Base-by-base conservation (phyloP, 164 flowering plant genomes). In the Liquidambar formosana region DNA sequence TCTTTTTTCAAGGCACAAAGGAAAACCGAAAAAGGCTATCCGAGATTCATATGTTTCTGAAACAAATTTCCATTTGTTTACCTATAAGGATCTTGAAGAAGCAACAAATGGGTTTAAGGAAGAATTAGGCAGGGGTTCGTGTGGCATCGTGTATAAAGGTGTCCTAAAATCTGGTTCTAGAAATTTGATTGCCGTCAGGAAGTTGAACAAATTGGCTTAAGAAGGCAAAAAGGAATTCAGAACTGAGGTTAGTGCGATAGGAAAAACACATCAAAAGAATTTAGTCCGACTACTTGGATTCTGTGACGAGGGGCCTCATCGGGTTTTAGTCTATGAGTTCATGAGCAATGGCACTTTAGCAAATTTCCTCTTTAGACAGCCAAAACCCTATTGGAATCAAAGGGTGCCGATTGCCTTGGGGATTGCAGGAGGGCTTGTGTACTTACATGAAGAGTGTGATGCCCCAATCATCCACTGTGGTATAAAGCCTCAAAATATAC, bases 371-470 rank as follows among this genome's bases (percentile, higher is more conserved):
- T 73, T 73, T 23, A 63, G 67, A 14, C 16, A 54, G 2, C 21
- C 27, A 5, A 65, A 41, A 46, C 76, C 71, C 3, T 46, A 38
- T 11, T 73, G 76, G 76, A 61, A 47, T 44, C 60, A 67, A 3
- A 23, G 76, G 14, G 5, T 21, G 10, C 57, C 61, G 16, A 73
- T 73, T 4, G 76, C 46, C 9, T 33, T 8, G 15, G 67, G 67
- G 28, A 67, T 73, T 33, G 76, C 76, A 4, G 16, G 71, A 53
- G 76, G 76, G 15, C 63, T 73, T 12, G 25, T 63, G 26, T 73
- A 73, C 57, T 47, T 73, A 14, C 76, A 73, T 22, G 76, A 73
- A 61, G 75, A 72, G 44, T 72, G 75, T 59, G 49, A 41, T 43
- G 28, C 75, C 0, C 75, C 58, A 51, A 72, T 72, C 41, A 72